Percentiles rank a stretch among this genome's conserved stretches.
Conservation (phyloP, 75 land plant genomes). For the Pinus tabuliformis region DNA sequence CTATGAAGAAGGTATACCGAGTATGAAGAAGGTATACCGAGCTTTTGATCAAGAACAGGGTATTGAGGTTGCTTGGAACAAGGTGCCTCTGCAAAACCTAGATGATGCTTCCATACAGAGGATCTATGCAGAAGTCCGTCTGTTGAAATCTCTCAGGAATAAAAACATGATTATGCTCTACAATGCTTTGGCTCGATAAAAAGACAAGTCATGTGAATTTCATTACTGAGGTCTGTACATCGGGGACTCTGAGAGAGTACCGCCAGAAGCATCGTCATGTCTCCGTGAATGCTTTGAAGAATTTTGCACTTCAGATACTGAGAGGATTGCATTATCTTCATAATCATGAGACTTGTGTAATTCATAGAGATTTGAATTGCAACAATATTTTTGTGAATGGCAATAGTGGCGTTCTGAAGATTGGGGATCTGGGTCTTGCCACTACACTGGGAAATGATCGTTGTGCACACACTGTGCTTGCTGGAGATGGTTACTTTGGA, state of each 20-base stretch:
- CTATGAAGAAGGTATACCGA: too few relatives aligned
- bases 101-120: conserved; percentile 33
- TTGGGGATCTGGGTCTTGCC: conserved; percentile 78
- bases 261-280: conserved; percentile 68
- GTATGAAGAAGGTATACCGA: conserved; percentile 70
- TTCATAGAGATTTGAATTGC: conserved; percentile 84
- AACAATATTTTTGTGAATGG: conserved; percentile 84
- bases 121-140: conserved; percentile 44
- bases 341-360: conserved; percentile 71
- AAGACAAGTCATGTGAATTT: conserved; percentile 50
- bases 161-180: conserved; percentile 54
- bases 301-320: conserved; percentile 68
- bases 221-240: conserved; percentile 84
- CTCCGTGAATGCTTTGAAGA: conserved; percentile 66
- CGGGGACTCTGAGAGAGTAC: conserved; percentile 69
- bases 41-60: conserved; percentile 78
- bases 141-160: conserved; percentile 37
- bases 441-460: conserved; percentile 45
- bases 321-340: conserved; percentile 71
- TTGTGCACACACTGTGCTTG: conserved; percentile 75
- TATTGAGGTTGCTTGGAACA: conserved; percentile 85
- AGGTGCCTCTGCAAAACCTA: conserved; percentile 38
- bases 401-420: conserved; percentile 66
- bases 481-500: conserved; percentile 75
- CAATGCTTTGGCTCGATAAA: conserved; percentile 48